Evolutionary conservation across 208 protist species (phyloP), one percentile per base, ranked within the genome.

Genomic region (Trypanosoma caninum): DNA sequence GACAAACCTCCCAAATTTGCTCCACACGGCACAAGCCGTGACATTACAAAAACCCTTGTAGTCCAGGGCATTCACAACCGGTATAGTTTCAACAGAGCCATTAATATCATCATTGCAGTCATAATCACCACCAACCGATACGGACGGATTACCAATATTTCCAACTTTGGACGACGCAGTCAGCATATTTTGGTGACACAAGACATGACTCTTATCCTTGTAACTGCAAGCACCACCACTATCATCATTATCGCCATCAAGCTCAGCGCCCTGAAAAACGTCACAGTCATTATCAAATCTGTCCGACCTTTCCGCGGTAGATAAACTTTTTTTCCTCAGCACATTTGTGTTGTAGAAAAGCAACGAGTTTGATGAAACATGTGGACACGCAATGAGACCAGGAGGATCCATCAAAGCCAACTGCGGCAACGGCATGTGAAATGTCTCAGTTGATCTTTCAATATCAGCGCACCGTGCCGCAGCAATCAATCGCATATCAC

Each of bases 371-470:
- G 58, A 71, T 11, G 70, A 64, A 9, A 80, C 27, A 22, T 82
- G 69, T 0, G 82, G 77, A 53, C 74, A 84, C 13, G 74, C 46
- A 0, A 88, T 27, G 23, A 74, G 50, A 2, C 69, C 53, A 11
- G 66, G n/a, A 8, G 66, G 10, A 14, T 75, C 53, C 38, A 66
- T 65, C 14, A 78, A 23, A 16, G 66, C 50, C 0, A 84, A 7
- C 22, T 76, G 82, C 9, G 77, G 74, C 14, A 68, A 33, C 7
- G 66, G 45, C 5, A 80, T 28, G 68, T 63, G 68, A 37, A 72
- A 70, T 14, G 59, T 80, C 7, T 42, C 56, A 2, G 61, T 45
- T 6, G 71, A 69, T 8, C 74, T 67, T 18, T 45, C 35, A 2
- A 38, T 45, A 45, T 88, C 78, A 0, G 69, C 18, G 50, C 61